Evolutionary conservation across 768 basidiomycete species (phyloP).

Genomic region (Naganishia antarctica): DNA sequence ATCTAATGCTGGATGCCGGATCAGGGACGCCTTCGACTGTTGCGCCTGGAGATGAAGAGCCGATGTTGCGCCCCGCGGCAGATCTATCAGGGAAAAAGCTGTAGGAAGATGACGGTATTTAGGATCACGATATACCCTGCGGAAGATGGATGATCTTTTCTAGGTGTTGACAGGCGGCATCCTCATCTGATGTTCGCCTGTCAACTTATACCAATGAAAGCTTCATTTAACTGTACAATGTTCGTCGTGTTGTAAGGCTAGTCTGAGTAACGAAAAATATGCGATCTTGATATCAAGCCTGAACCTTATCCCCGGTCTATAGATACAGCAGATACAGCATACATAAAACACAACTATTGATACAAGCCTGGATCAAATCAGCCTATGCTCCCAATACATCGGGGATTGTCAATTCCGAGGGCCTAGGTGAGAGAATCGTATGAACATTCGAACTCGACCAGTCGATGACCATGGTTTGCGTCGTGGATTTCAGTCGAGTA

Average conservation of each 20-base stretch:
- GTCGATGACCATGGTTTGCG: constrained; percentile 13
- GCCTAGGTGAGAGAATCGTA: not conserved
- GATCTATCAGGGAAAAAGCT: not conserved
- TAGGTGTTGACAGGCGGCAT: too few relatives aligned
- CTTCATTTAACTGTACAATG: not conserved
- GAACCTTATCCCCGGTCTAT: too few relatives aligned
- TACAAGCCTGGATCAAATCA: too few relatives aligned
- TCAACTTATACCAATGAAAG: not conserved
- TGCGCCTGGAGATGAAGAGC: not conserved
- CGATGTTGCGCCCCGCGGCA: not conserved
- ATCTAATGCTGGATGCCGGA: constrained; percentile 3
- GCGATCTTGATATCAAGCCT: not conserved
- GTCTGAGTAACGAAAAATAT: not conserved
- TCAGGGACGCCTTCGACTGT: constrained; percentile 6
- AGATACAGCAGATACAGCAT: too few relatives aligned
- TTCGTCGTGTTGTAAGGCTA: not conserved
- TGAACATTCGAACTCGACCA: constrained; percentile 11
- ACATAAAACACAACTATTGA: too few relatives aligned
- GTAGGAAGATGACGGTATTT: not conserved
- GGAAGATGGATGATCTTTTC: too few relatives aligned
- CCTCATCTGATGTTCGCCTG: not conserved
- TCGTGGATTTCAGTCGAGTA: not conserved
- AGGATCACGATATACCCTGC: too few relatives aligned
- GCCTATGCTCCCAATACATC: not conserved
- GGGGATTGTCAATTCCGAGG: not conserved